Base-by-base conservation (phyloP, 176 grass and related monocot genomes). In the Musa troglodytarum region DNA sequence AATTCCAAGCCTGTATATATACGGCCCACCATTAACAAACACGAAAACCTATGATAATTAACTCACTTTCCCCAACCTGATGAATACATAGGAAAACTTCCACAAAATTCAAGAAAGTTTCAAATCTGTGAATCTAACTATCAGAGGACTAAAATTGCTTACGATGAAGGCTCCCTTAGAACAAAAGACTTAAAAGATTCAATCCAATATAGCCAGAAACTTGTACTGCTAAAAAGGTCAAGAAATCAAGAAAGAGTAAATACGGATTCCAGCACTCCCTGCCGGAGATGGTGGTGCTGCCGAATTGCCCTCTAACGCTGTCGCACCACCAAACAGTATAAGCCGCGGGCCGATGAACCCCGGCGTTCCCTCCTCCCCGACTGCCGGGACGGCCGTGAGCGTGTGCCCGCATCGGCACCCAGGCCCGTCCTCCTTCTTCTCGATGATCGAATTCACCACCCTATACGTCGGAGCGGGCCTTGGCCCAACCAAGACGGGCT, bases 331-430 rank as follows among this genome's bases (percentile, higher is more conserved):
- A 10, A 93, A 98, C 19, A 98, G 86, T 50, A 98, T 91, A 13
- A 98, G 68, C 8, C 88, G 80, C 54, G 81, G 84, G 50, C 90
- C 90, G 16, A 86, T 59, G 69, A 84, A 86, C 3, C 84, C 88
- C 7, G 88, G 75, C 58, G 86, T 64, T 56, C 90, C 88, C 24
- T 94, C 90, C 76, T 94, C 95, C 77, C 88, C 95, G 6, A 89
- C 84, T 14, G 90, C 73, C 2, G 88, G 85, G 74, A 99, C 86
- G 8, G 90, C 82, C 8, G 95, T 94, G 72, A 99, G 82, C 20
- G 95, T 99, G 82, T 99, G 95, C 1, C 95, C 95, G 67, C 95
- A 99, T 25, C 95, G 83, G 86, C 90, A 99, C 21, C 95, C 95
- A 0, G 95, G 86, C 58, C 95, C 95, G 65, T 99, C 95, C 75